A percentile compares a stretch with the other conserved stretches of the same genome.
Evolutionary conservation across 345 rosid species (phyloP).

Genomic region (Arabis hirsuta): DNA sequence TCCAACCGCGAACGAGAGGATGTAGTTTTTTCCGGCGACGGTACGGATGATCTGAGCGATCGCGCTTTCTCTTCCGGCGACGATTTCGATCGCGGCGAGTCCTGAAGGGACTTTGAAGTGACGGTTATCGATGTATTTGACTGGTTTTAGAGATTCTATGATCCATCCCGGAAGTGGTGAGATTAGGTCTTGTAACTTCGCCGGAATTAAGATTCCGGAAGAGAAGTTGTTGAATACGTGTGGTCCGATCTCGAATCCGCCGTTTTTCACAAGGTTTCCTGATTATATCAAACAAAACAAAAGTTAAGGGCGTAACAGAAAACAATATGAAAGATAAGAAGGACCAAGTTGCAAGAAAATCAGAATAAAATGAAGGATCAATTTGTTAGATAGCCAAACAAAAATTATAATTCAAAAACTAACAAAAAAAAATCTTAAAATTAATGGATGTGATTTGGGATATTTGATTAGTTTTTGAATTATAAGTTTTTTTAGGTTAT

Average conservation of each 20-base stretch:
- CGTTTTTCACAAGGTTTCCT: constrained; percentile 73
- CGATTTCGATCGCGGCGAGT: constrained; percentile 60
- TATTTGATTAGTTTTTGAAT: no score
- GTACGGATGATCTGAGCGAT: constrained; percentile 81
- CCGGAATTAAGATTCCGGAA: constrained; percentile 76
- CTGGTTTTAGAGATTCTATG: constrained; percentile 80
- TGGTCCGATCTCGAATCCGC: constrained; percentile 81
- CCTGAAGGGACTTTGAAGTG: constrained; percentile 77
- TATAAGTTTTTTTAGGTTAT: no score
- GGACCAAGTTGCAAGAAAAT: not conserved
- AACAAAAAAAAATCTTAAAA: no score
- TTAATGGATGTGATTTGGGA: no score
- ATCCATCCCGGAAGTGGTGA: constrained; percentile 94
- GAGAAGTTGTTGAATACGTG: constrained; percentile 80
- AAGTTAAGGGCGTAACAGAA: not conserved
- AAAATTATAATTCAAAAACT: no score
- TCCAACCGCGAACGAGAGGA: constrained; percentile 61
- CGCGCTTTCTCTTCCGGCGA: constrained; percentile 86
- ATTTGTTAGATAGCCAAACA: no score
- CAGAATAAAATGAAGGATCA: no score
- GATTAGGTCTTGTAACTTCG: constrained; percentile 52
- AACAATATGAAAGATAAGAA: not conserved
- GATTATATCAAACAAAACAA: not conserved
- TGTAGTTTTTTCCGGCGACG: constrained; percentile 49
- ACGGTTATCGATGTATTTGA: constrained; percentile 67